Base-by-base conservation (phyloP, 176 grass and related monocot species). In the Lolium rigidum region DNA sequence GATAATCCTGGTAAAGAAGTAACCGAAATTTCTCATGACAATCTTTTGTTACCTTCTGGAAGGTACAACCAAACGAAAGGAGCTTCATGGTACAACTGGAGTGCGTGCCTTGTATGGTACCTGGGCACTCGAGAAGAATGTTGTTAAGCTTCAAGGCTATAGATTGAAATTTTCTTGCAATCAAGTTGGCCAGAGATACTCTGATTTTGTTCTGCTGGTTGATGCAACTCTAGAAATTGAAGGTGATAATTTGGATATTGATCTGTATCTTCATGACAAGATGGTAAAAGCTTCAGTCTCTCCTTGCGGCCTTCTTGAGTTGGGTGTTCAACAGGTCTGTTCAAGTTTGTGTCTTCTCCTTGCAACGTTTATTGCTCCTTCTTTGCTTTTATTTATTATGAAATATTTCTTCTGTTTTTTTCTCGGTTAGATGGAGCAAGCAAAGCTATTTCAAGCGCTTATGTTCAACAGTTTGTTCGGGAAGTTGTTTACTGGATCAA, bases 61-160 rank as follows among this genome's bases (percentile, higher is more conserved):
- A 98, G 96, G 96, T 90, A 95, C 93, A 83, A 95, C 90, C 22
- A 98, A 92, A 88, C 84, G 86, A 21, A 95, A 98, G 80, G 96
- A 98, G 70, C 63, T 98, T 58, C 93, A 98, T 81, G 86, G 84
- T 78, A 95, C 86, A 76, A 85, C 75, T 8, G 77, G 56, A 41
- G 64, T 75, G 65, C 50, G 31, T 86, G 90, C 90, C 63, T 81
- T 94, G 86, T 95, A 90, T 88, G 93, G 92, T 82, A 86, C 75
- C 75, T 98, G 96, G 96, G 82, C 82, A 71, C 79, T 79, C 48
- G 65, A 87, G 80, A 91, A 63, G 87, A 70, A 37, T 82, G 88
- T 39, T 51, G 77, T 93, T 71, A 85, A 79, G 50, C 88, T 98
- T 79, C 91, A 94, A 86, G 86, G 86, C 16, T 98, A 95, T 76